Evolutionary conservation across 768 basidiomycete genomes (phyloP), one percentile per base, ranked within the genome.

Genomic region (Mycena filopes): DNA sequence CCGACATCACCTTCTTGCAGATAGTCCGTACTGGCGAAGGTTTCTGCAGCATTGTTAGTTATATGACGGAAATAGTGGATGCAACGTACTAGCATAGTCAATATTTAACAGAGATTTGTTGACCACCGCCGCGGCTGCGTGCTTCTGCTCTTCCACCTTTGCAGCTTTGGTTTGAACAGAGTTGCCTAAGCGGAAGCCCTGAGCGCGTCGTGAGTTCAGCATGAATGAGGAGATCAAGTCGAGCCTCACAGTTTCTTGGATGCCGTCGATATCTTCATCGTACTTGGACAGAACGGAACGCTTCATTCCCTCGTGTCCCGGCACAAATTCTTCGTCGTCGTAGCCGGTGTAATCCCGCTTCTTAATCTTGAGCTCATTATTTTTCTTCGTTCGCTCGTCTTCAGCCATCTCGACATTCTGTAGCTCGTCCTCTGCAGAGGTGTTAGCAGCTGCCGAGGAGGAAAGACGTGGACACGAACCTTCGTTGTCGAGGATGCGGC

Each of bases 371-470:
- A 93, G 79, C 46, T 96, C 93, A 53, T 88, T 81, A 38, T 90
- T 89, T 78, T 94, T 91, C 73, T 93, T 87, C 18, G 85, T 86
- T 23, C 87, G 87, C 70, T 96, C 95, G 54, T 87, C 89, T 74
- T 98, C 96, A 0, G 94, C 95, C 86, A 99, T 87, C 72, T 98
- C 95, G 58, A 98, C 83, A 70, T 99, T 98, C 80, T 98, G 93
- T 16, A 99, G 85, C 78, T 97, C 98, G 77, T 99, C 98, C 91
- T 99, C 98, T 97, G 73, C 12, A 36, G 12, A 48, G 49, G 55
- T 69, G 13, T 45, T 28, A 33, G 20, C 25, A 40, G 4, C 25
- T n/a, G 33, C 63, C n/a, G 28, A 43, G 58, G 21, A 4, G 59
- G 43, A 23, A 25, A 23, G 36, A 1, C n/a, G 21, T 23, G 6